Percentiles rank a stretch among this genome's conserved stretches.
Conservation (phyloP, 2,329 filamentous ascomycete species). For the Trichoderma sp. region DNA sequence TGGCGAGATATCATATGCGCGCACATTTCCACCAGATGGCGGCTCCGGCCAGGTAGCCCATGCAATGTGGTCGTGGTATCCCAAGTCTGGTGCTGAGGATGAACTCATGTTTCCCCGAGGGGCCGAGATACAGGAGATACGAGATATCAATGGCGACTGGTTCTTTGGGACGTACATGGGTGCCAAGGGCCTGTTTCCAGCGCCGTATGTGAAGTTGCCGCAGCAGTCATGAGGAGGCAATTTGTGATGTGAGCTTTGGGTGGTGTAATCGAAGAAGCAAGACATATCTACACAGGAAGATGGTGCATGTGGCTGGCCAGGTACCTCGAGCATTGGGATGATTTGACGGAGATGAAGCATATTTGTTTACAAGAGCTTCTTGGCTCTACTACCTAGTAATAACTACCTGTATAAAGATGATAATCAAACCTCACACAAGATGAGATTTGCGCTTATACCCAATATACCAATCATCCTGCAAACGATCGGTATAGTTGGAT, state of each 20-base stretch:
- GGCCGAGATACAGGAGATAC: slow-evolving; percentile 78
- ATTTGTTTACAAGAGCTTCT: not conserved
- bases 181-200: slow-evolving; percentile 74
- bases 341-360: not conserved
- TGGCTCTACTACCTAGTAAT: not conserved
- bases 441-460: not conserved
- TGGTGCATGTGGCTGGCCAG: not conserved
- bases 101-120: slow-evolving; percentile 82
- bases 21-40: slow-evolving; percentile 69
- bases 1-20: slow-evolving; percentile 29
- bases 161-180: slow-evolving; percentile 85
- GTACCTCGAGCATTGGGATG: not conserved
- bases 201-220: slow-evolving; percentile 64
- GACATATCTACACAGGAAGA: not conserved
- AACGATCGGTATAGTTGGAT: not conserved
- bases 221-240: not conserved
- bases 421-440: not conserved
- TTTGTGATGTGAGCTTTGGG: not conserved
- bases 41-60: slow-evolving; percentile 63
- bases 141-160: slow-evolving; percentile 91
- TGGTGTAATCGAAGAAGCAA: not conserved
- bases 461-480: not conserved
- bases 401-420: not conserved
- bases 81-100: slow-evolving; percentile 61
- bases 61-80: slow-evolving; percentile 78